These are phyloP conservation scores for Mucor sp. DNA, from an alignment of 371 early-diverging fungal genomes.

Conservation along the genomic window DNA sequence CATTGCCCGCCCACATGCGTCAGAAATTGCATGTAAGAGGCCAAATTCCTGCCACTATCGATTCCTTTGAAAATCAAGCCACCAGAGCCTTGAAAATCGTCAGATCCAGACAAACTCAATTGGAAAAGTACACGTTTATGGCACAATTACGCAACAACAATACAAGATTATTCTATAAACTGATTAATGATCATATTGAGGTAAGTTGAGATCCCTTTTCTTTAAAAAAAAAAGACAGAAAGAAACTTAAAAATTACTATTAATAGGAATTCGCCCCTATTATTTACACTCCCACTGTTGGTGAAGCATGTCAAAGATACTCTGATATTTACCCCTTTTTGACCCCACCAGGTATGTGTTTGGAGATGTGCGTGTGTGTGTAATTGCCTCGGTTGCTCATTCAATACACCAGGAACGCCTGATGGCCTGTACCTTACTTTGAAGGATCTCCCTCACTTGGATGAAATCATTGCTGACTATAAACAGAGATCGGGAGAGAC, in stretches of 20 bases:
- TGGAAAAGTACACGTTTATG: constrained; percentile 85
- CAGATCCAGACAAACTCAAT: constrained; percentile 57
- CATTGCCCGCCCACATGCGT: constrained; percentile 52
- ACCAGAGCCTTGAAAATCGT: constrained; percentile 71
- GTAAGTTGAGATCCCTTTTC: constrained; percentile 27
- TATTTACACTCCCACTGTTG: constrained; percentile 94
- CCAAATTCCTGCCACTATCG: constrained; percentile 71
- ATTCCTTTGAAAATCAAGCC: constrained; percentile 71
- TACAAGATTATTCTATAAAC: constrained; percentile 76
- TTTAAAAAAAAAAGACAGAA: background rate
- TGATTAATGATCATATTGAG: constrained; percentile 75
- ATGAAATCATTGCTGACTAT: constrained; percentile 75
- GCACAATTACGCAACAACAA: constrained; percentile 80
- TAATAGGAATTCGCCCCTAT: constrained; percentile 72
- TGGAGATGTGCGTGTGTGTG: background rate
- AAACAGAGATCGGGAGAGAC: constrained; percentile 30
- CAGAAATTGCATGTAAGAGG: constrained; percentile 62
- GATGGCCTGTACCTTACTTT: constrained; percentile 89
- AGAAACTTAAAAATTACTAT: constrained; percentile 2
- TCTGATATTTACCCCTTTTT: constrained; percentile 87
- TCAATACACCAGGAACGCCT: constrained; percentile 32
- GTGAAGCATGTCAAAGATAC: constrained; percentile 86
- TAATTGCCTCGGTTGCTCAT: too few species aligned
- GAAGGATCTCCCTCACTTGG: constrained; percentile 70
- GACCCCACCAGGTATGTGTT: constrained; percentile 60